Percentiles rank a stretch among this genome's conserved stretches.
phyloP scores from a whole-genome alignment of 2,329 filamentous ascomycete genomes.

The Emmonsiellopsis sp. region DNA sequence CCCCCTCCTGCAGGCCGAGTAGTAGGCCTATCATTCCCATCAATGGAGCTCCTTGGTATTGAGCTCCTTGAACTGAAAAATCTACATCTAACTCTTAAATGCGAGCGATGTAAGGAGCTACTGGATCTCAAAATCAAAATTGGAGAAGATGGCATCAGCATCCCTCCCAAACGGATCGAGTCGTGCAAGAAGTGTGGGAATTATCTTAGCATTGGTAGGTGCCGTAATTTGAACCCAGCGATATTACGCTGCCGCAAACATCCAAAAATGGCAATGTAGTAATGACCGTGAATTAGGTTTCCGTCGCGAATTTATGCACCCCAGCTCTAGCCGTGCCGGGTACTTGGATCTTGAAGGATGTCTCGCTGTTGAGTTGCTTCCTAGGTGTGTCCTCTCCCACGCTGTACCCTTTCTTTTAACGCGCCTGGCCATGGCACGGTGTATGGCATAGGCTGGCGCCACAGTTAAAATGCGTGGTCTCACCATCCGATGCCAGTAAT shows the following conservation, averaged over 20 bases:
- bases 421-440: background rate
- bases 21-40: conserved; percentile 70
- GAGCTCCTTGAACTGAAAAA: conserved; percentile 62
- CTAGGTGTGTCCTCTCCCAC: conserved; percentile 40
- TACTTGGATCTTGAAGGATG: conserved; percentile 70
- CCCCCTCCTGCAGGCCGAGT: conserved; percentile 50
- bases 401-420: background rate
- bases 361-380: conserved; percentile 64
- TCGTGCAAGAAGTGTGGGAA: conserved; percentile 48
- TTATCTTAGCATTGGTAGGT: conserved; percentile 36
- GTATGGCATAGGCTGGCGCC: background rate
- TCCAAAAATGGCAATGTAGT: background rate
- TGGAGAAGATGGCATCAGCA: conserved; percentile 33
- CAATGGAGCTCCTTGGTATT: conserved; percentile 65
- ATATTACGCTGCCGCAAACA: too few species aligned
- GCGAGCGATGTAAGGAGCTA: conserved; percentile 64
- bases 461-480: background rate
- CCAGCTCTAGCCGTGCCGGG: conserved; percentile 63
- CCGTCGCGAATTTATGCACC: conserved; percentile 61
- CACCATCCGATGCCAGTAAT: conserved; percentile 39
- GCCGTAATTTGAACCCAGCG: background rate
- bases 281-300: conserved; percentile 35
- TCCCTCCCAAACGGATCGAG: conserved; percentile 33
- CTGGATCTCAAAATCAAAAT: conserved; percentile 61
- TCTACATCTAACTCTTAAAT: conserved; percentile 64